Conservation (phyloP, 2,329 filamentous ascomycete species). For the Talaromyces atroroseus region DNA sequence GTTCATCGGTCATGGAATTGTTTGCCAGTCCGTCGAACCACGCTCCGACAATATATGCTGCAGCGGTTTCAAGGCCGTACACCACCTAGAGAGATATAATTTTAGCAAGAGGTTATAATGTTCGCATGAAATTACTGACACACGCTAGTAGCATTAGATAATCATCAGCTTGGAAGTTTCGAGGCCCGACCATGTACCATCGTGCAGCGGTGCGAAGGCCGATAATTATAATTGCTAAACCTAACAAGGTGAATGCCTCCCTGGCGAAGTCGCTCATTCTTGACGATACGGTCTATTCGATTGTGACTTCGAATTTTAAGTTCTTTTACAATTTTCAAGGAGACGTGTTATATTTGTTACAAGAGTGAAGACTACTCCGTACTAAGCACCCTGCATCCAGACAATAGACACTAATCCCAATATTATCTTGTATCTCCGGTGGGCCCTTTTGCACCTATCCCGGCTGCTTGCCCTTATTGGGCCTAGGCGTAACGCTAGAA, state of each 20-base stretch:
- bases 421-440: no score
- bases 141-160: conserved; percentile 53
- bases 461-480: no score
- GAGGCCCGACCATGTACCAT: conserved; percentile 44
- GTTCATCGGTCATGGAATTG: conserved; percentile 50
- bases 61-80: conserved; percentile 45
- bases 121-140: conserved; percentile 30
- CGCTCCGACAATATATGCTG: conserved; percentile 44
- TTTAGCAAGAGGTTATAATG: neutral
- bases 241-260: conserved; percentile 50
- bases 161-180: conserved; percentile 53
- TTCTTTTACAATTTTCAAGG: no score
- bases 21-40: conserved; percentile 51
- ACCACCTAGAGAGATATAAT: conserved; percentile 34
- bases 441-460: no score
- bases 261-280: conserved; percentile 30
- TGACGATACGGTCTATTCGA: neutral
- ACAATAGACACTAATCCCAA: no score
- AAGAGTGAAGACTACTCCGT: no score
- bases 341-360: no score
- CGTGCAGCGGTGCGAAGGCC: conserved; percentile 48
- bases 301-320: neutral
- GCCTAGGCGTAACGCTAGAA: no score
- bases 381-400: no score
- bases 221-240: conserved; percentile 47